Evolutionary conservation across 208 protist species (phyloP), one percentile per base, ranked within the genome.

Genomic region (Kentomonas sorsogonicus): DNA sequence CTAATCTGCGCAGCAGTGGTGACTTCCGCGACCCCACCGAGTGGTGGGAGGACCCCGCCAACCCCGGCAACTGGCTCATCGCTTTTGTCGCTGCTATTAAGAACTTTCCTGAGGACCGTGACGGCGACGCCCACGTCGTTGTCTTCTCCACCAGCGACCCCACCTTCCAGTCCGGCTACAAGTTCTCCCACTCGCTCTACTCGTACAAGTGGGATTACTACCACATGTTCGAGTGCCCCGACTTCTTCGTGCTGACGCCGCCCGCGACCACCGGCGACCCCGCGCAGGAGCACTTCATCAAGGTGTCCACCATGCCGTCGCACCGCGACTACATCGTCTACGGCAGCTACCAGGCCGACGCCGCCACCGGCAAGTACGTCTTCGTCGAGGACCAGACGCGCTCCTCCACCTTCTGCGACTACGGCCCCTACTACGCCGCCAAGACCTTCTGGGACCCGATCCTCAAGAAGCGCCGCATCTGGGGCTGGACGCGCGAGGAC

Each of bases 11-110:
- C 22, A 62, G 60, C 18, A 44, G 66, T 16, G 57, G 44, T 31
- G 74, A 80, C 61, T 77, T 82, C 61, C 66, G 74, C 57, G 78
- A 77, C 60, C 74, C 74, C 0, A 81, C 73, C 29, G 70, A 72
- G 69, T 81, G 63, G 66, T 82, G 69, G 73, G 31, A 40, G 31
- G 66, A 76, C 57, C 72, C 73, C 15, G 52, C 52, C 1, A 61
- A 82, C 66, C 53, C 61, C 3, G 47, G 22, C 43, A 58, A 56
- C 20, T 85, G 66, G 62, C 60, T 79, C 31, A 69, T 79, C 50
- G 73, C 69, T 5, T 71, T 80, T 43, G 70, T 52, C 5, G 65
- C 73, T 0, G 62, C 69, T 68, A 52, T 80, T 31, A n/a, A n/a
- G n/a, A n/a, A n/a, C n/a, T n/a, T n/a, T n/a, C n/a, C n/a, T n/a